These are phyloP conservation scores for Hamigera avellanea DNA, from an alignment of 495 filamentous ascomycete genomes.

Conservation along the genomic window DNA sequence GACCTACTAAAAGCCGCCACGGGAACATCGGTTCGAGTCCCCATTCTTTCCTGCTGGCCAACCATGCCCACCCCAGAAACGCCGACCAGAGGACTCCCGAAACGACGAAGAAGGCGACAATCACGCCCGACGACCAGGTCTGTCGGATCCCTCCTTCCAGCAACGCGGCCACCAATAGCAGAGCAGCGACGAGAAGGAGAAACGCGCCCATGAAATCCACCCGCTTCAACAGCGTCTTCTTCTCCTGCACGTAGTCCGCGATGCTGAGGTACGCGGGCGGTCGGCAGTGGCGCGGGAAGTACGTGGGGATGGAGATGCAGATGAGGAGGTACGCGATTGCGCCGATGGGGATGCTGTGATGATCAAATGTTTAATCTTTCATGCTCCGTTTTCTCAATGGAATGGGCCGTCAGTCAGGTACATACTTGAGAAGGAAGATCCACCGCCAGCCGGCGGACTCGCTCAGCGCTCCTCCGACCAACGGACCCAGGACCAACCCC, in stretches of 20 bases:
- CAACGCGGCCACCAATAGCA: conserved; percentile 43
- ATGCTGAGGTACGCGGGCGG: not conserved
- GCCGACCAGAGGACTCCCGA: conserved; percentile 12
- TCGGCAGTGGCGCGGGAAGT: not conserved
- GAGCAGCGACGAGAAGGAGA: conserved; percentile 35
- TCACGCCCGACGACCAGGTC: conserved; percentile 23
- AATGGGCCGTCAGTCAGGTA: not conserved
- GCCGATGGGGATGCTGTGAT: conserved; percentile 4
- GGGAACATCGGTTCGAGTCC: no score
- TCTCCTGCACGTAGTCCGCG: not conserved
- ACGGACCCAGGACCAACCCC: conserved; percentile 25
- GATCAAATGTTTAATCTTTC: no score
- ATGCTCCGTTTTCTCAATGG: no score
- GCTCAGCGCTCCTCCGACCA: conserved; percentile 30
- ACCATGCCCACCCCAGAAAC: conserved; percentile 18
- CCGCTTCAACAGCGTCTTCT: not conserved
- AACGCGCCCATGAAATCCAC: conserved; percentile 42
- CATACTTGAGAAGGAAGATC: conserved; percentile 30
- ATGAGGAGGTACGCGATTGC: conserved; percentile 1
- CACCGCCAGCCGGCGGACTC: conserved; percentile 31
- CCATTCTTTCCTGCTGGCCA: conserved; percentile 10
- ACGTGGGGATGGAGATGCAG: conserved; percentile 3
- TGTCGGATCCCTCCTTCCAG: conserved; percentile 38
- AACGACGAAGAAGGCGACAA: conserved; percentile 26
- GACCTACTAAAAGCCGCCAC: no score